phyloP scores from a whole-genome alignment of 192 early-diverging fungal species.

The Ambispora gerdemannii region DNA sequence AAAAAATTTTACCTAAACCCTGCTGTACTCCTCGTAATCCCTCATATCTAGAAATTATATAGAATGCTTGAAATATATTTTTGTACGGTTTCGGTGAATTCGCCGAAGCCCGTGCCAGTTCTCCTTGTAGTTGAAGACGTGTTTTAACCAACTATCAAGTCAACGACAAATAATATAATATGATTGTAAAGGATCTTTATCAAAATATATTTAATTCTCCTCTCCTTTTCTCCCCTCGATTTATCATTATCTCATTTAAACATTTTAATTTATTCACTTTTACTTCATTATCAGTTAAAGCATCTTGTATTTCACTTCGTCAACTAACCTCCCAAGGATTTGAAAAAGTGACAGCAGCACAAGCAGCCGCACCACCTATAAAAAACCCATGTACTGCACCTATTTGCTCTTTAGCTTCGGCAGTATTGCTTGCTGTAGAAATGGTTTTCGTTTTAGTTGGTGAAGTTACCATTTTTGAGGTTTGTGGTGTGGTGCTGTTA shows the following conservation, averaged over 20 bases:
- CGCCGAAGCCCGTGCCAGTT: conserved; percentile 58
- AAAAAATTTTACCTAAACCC: conserved; percentile 58
- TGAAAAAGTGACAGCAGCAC: conserved; percentile 91
- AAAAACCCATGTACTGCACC: conserved; percentile 59
- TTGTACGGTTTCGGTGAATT: conserved; percentile 59
- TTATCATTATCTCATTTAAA: too few relatives aligned
- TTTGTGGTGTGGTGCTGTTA: too few relatives aligned
- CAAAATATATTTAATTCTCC: neutral
- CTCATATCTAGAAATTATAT: conserved; percentile 74
- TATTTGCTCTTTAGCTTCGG: conserved; percentile 13
- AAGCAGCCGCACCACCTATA: conserved; percentile 80
- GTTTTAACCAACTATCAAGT: conserved; percentile 81
- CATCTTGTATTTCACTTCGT: too few relatives aligned
- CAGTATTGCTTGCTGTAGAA: neutral
- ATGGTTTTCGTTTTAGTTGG: too few relatives aligned
- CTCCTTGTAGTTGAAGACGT: conserved; percentile 91
- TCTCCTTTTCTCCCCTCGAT: too few relatives aligned
- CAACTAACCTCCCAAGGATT: conserved; percentile 89
- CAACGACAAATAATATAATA: neutral
- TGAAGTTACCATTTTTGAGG: too few relatives aligned
- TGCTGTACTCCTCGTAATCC: conserved; percentile 83
- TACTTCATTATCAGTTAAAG: too few relatives aligned
- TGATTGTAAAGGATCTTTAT: neutral
- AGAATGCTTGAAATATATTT: conserved; percentile 75
- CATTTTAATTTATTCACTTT: too few relatives aligned